These are phyloP conservation scores for Rhododendron griersonianum DNA, from an alignment of 148 eudicot genomes.

Conservation along the genomic window DNA sequence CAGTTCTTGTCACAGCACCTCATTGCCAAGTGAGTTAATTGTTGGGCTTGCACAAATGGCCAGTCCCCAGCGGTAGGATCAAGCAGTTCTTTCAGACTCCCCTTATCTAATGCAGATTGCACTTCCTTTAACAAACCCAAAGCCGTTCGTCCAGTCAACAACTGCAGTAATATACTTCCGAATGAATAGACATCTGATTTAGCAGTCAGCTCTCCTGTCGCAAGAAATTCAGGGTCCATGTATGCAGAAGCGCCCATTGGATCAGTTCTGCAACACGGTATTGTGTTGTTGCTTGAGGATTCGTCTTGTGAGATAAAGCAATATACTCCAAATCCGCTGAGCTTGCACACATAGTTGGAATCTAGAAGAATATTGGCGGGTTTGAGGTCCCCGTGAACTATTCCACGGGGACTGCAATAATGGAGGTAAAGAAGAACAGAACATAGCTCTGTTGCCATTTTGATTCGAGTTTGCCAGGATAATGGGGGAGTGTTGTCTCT, in stretches of 20 bases:
- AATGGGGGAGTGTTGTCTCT: constrained; percentile 70
- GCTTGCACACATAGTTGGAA: constrained; percentile 51
- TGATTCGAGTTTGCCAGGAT: constrained; percentile 78
- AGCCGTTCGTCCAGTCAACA: constrained; percentile 66
- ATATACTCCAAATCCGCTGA: constrained; percentile 70
- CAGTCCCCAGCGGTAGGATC: constrained; percentile 94
- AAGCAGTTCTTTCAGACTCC: constrained; percentile 44
- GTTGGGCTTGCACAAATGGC: constrained; percentile 72
- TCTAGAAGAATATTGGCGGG: constrained; percentile 75
- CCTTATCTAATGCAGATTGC: constrained; percentile 55
- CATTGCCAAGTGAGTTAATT: constrained; percentile 67
- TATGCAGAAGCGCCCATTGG: constrained; percentile 69
- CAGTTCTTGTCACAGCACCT: constrained; percentile 60
- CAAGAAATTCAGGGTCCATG: constrained; percentile 73
- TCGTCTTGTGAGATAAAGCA: constrained; percentile 33
- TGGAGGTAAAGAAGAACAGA: constrained; percentile 77
- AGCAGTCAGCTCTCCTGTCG: constrained; percentile 67
- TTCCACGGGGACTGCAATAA: constrained; percentile 48
- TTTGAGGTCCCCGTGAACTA: constrained; percentile 71
- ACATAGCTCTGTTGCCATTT: constrained; percentile 77
- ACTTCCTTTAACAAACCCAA: constrained; percentile 62
- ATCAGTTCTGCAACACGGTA: constrained; percentile 35
- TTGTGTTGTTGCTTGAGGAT: constrained; percentile 30
- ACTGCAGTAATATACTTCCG: constrained; percentile 60
- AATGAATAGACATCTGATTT: constrained; percentile 83